Evolutionary conservation across 2,329 filamentous ascomycete species (phyloP).

Genomic region (Neophaeococcomyces mojaviensis): DNA sequence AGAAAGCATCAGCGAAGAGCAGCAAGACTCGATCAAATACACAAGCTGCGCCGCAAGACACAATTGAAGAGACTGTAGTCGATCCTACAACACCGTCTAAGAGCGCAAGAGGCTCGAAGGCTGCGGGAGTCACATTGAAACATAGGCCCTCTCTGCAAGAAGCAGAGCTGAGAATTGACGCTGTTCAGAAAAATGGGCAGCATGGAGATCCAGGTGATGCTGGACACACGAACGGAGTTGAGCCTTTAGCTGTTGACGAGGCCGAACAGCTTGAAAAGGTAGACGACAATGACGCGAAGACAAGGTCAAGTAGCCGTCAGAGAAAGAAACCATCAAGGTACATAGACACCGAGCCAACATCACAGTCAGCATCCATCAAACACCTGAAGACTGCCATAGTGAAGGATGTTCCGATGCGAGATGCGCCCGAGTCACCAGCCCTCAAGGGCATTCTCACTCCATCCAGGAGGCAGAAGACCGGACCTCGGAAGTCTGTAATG

Average conservation of each 20-base stretch:
- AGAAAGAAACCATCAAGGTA: not conserved
- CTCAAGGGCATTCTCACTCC: slow-evolving; percentile 23
- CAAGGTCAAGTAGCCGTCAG: not conserved
- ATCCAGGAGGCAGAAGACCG: slow-evolving; percentile 11
- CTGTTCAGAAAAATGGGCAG: too few relatives aligned
- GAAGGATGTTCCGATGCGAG: not conserved
- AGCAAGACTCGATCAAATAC: not conserved
- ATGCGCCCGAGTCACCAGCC: not conserved
- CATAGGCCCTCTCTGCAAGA: too few relatives aligned
- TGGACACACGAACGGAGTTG: too few relatives aligned
- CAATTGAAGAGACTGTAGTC: not conserved
- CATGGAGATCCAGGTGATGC: too few relatives aligned
- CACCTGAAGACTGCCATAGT: not conserved
- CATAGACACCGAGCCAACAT: not conserved
- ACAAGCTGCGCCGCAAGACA: not conserved
- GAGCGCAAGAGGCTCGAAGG: too few relatives aligned
- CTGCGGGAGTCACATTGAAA: too few relatives aligned
- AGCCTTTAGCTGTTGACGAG: too few relatives aligned
- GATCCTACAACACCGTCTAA: too few relatives aligned
- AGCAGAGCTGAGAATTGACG: too few relatives aligned
- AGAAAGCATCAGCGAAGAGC: too few relatives aligned
- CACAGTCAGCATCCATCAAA: not conserved
- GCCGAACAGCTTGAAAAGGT: not conserved
- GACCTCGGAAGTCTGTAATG: slow-evolving; percentile 20
- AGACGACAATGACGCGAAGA: not conserved